Evolutionary conservation across 306 rosid species (phyloP).

Genomic region (Prosopis cineraria): DNA sequence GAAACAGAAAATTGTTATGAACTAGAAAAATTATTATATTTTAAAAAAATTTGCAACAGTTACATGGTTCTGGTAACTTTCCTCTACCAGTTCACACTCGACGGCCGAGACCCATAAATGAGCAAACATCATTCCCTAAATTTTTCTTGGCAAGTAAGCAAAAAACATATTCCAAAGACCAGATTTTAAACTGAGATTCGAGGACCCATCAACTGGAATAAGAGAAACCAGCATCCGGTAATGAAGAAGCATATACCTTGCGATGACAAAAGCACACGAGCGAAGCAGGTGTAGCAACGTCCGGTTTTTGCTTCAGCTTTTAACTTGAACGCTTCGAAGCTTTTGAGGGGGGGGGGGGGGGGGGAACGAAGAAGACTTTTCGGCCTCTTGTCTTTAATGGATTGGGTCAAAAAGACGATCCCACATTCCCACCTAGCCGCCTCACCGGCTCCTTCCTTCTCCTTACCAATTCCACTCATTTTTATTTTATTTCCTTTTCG

Average conservation of each 20-base stretch:
- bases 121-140: background rate
- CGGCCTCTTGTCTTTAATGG: conserved; percentile 33
- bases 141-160: conserved; percentile 36
- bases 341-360: background rate
- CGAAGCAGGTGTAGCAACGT: background rate
- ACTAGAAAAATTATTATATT: conserved; percentile 24
- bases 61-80: conserved; percentile 5
- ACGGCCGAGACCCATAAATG: background rate
- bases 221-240: conserved; percentile 6
- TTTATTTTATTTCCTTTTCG: background rate
- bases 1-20: conserved; percentile 45
- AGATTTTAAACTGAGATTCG: conserved; percentile 26
- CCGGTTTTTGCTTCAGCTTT: conserved; percentile 27
- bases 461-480: conserved; percentile 19
- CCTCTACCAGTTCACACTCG: conserved; percentile 6
- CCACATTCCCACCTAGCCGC: conserved; percentile 48
- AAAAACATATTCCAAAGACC: background rate
- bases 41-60: conserved; percentile 34
- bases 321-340: conserved; percentile 36
- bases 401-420: conserved; percentile 63
- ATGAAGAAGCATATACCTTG: conserved; percentile 42
- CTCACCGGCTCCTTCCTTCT: conserved; percentile 40
- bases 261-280: conserved; percentile 1
- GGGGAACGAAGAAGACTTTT: conserved; percentile 41
- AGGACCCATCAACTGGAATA: conserved; percentile 2